Evolutionary conservation across 805 yeast species (phyloP).

Genomic region (Osmozyma mogii): DNA sequence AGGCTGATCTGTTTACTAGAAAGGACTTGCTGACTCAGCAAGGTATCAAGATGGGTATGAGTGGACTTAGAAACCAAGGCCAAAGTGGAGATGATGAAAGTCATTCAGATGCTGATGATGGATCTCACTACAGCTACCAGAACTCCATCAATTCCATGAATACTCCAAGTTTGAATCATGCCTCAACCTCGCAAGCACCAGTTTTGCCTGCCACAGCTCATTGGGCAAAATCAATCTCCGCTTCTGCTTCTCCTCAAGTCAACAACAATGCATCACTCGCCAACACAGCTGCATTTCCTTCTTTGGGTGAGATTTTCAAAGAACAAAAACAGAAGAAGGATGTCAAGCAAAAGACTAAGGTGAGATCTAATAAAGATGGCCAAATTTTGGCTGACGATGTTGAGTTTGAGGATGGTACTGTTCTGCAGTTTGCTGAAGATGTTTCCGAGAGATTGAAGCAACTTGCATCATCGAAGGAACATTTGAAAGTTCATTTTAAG

Average conservation of each 20-base stretch:
- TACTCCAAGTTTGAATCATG: constrained; percentile 4
- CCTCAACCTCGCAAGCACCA: constrained; percentile 8
- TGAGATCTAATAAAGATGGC: constrained; percentile 25
- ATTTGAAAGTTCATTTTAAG: constrained; percentile 32
- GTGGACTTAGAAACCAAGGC: constrained; percentile 19
- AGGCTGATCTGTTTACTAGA: constrained; percentile 92
- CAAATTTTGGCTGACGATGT: constrained; percentile 40
- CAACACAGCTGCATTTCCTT: constrained; percentile 50
- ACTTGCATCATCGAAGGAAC: constrained; percentile 28
- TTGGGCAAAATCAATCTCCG: constrained; percentile 20
- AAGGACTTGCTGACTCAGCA: constrained; percentile 77
- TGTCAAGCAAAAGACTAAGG: constrained; percentile 22
- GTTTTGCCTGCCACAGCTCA: constrained; percentile 45
- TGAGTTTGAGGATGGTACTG: constrained; percentile 38
- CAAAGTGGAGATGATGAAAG: constrained; percentile 8
- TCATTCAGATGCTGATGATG: constrained; percentile 1
- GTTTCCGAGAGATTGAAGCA: constrained; percentile 35
- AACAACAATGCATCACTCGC: constrained; percentile 30
- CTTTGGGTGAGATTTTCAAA: constrained; percentile 41
- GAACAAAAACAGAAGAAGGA: constrained; percentile 27
- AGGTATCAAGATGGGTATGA: constrained; percentile 49
- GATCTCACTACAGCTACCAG: too few relatives aligned
- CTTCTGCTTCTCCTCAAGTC: constrained; percentile 31
- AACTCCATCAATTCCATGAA: not conserved
- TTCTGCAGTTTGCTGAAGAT: constrained; percentile 41